Evolutionary conservation across 2,329 filamentous ascomycete species (phyloP), one percentile per base, ranked within the genome.

Genomic region (Chaetomiaceae sp.): DNA sequence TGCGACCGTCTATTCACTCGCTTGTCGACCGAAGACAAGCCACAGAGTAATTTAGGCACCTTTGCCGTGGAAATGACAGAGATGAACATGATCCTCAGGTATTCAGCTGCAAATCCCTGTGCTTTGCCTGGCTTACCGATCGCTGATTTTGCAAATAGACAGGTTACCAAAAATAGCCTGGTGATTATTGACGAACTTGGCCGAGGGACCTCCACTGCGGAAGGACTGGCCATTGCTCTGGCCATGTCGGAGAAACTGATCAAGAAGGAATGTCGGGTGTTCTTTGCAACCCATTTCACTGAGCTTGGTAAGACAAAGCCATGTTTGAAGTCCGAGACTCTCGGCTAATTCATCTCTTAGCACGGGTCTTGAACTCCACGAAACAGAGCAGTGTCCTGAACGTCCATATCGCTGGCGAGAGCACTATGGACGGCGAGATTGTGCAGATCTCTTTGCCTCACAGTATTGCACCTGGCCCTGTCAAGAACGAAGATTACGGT

Each of bases 11-110:
- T 99, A 0, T 96, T 99, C 68, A 89, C 94, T 0, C 81, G 94
- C 2, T 78, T 96, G 8, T 92, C 90, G 0, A 87, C 89, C 36
- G 87, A 95, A 51, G 91, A 97, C 67, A 89, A 80, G 57, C 86
- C 95, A 20, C 89, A 96, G 71, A 86, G 87, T 14, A 97, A 96
- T 58, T 81, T 96, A 21, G 97, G 92, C 0, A 96, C 90, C 0
- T 99, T 97, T 66, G 89, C 91, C 0, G 80, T 90, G 0, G 94
- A 99, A 69, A 97, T 99, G 94, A 81, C 89, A 37, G 94, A 97
- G 64, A 95, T 92, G 73, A 90, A 91, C 0, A 96, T 95, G 66
- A 96, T 99, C 50, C 72, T 97, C 1, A 80, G 83, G 76, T 76
- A 64, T 1, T 1, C 14, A 43, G n/a, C 16, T 9, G 5, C 5